A percentile compares a stretch with the other conserved stretches of the same genome.
Conservation (phyloP, 1,284 basidiomycete genomes). For the Rhodotorula glutinis region DNA sequence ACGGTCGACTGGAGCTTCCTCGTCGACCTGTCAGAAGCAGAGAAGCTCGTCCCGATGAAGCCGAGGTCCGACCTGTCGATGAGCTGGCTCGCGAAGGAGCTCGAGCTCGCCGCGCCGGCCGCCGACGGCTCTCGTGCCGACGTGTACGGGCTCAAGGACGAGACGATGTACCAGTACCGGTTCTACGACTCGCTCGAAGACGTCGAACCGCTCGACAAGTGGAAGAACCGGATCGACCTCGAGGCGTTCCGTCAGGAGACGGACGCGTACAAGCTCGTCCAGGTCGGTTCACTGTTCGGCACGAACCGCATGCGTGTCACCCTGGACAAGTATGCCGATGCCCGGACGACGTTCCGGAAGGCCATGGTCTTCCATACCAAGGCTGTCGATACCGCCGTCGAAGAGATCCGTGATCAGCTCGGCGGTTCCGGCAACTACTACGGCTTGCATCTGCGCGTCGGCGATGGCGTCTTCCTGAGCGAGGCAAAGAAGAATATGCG, state of each 20-base stretch:
- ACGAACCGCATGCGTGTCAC: conserved; percentile 39
- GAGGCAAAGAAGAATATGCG: conserved; percentile 46
- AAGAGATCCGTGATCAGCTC: conserved; percentile 48
- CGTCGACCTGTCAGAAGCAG: conserved; percentile 55
- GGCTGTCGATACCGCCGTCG: conserved; percentile 41
- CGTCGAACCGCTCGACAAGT: conserved; percentile 43
- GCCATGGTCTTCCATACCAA: conserved; percentile 43
- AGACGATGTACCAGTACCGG: conserved; percentile 60
- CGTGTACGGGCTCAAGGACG: conserved; percentile 57
- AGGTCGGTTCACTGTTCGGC: conserved; percentile 46
- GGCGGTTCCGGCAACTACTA: conserved; percentile 56
- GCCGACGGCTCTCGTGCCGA: conserved; percentile 45
- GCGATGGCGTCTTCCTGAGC: conserved; percentile 61
- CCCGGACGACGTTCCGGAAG: conserved; percentile 35
- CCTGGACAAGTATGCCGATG: conserved; percentile 33
- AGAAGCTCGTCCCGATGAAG: conserved; percentile 49
- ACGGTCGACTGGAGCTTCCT: conserved; percentile 65
- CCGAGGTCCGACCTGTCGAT: conserved; percentile 56
- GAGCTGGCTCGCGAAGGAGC: conserved; percentile 54
- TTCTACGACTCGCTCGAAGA: conserved; percentile 59
- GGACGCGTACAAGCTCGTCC: conserved; percentile 40
- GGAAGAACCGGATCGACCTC: conserved; percentile 42
- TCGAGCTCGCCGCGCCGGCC: conserved; percentile 43
- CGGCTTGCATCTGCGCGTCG: conserved; percentile 64
- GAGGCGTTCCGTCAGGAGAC: conserved; percentile 30